Conservation (phyloP, 2,329 filamentous ascomycete genomes). For the Pleurostoma richardsiae region DNA sequence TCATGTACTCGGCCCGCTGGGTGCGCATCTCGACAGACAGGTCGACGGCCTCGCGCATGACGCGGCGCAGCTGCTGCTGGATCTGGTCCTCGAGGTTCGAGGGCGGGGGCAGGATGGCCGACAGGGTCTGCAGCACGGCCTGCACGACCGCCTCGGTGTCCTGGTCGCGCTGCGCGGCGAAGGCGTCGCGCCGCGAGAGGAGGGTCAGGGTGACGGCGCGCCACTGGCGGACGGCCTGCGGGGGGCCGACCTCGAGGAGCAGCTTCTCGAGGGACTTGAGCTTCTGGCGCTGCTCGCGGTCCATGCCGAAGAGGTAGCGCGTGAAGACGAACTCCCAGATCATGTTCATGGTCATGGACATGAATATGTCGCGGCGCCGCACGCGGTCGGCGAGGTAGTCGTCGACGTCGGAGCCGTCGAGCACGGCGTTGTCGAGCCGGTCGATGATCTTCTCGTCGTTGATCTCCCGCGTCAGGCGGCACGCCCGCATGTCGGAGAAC, state of each 20-base stretch:
- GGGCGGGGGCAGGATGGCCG: conserved; percentile 81
- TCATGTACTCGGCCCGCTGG: conserved; percentile 95
- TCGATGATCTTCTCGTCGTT: conserved; percentile 91
- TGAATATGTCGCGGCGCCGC: conserved; percentile 87
- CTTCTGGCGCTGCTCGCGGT: conserved; percentile 94
- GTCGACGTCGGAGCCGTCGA: conserved; percentile 93
- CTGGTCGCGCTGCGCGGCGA: conserved; percentile 74
- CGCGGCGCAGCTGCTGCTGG: conserved; percentile 76
- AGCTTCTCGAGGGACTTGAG: conserved; percentile 94
- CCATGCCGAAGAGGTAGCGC: conserved; percentile 97
- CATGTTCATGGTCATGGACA: conserved; percentile 99
- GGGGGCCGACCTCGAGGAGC: conserved; percentile 80
- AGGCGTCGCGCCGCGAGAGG: conserved; percentile 73
- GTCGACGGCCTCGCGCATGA: conserved; percentile 83
- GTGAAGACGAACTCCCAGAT: conserved; percentile 99
- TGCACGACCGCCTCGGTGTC: conserved; percentile 96
- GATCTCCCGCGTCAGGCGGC: conserved; percentile 77
- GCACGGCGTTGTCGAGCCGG: conserved; percentile 86
- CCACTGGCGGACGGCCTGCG: conserved; percentile 91
- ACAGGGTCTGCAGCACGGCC: conserved; percentile 80
- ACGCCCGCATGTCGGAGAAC: conserved; percentile 88
- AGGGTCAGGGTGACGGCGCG: conserved; percentile 91
- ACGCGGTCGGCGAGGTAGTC: conserved; percentile 82
- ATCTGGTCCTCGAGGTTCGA: conserved; percentile 75
- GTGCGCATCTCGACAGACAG: conserved; percentile 96